Evolutionary conservation across 169 alveolate species (phyloP), one percentile per base, ranked within the genome.

Genomic region (Plasmodium coatneyi): DNA sequence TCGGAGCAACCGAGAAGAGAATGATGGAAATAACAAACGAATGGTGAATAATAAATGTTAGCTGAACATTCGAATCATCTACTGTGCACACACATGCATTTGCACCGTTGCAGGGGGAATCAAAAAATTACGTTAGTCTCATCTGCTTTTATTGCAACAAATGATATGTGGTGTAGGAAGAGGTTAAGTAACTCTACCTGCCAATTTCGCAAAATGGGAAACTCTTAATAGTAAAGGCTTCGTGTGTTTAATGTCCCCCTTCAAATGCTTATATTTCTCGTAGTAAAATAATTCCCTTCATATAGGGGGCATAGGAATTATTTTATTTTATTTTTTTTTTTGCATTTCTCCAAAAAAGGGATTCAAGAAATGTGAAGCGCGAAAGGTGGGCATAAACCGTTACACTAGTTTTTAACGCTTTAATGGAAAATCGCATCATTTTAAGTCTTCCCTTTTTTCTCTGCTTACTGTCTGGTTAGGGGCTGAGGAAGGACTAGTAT

Each of bases 191-290:
- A 7, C 34, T 6, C 70, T 84, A 84, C 93, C 70, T 49, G 71
- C 71, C 80, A 84, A 49, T 76, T 76, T 84, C 66, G 56, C 83
- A 9, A 84, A 84, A 84, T 84, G 41, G 80, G 70, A 30, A 43
- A 84, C 86, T 76, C 79, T 84, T 19, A 84, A 84, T 74, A 84
- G 49, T 76, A 84, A 84, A 84, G 76, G 79, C 43, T 72, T 84
- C 14, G 93, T 84, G 22, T 72, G 56, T 41, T 76, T 84, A 70
- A 30, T 34, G 79, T 28, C 66, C 79, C 43, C 46, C 43, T 30
- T 54, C 32, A 84, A 54, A 72, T 74, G 71, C 39, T 84, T 84
- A 49, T 84, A 84, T 74, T 84, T 84, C 41, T 84, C 71, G 32
- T 84, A 84, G 56, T 74, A 46, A 10, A 84, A 32, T 54, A 46